Percentiles rank a stretch among this genome's conserved stretches.
Evolutionary conservation across 1,284 basidiomycete genomes (phyloP).

Genomic region (Ceratobasidium sp.): DNA sequence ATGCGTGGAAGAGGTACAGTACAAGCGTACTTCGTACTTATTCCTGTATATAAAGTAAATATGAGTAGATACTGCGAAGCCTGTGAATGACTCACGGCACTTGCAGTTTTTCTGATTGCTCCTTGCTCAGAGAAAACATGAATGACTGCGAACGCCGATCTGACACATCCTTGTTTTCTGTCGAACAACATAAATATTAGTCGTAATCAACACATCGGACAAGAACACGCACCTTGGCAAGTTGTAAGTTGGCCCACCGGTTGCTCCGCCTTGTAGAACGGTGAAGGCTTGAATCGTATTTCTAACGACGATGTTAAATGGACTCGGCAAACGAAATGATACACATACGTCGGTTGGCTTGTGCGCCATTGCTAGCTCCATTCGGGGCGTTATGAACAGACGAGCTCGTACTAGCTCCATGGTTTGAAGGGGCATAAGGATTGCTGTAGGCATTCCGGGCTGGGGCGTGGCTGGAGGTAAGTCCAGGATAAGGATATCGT

Average conservation of each 20-base stretch:
- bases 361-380: slow-evolving; percentile 3
- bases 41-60: slow-evolving; percentile 58
- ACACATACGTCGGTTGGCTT: slow-evolving; percentile 29
- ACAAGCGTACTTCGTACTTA: slow-evolving; percentile 85
- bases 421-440: slow-evolving; percentile 35
- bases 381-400: slow-evolving; percentile 4
- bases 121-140: slow-evolving; percentile 69
- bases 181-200: not conserved
- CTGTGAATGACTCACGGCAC: slow-evolving; percentile 60
- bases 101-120: slow-evolving; percentile 71
- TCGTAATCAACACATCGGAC: not conserved
- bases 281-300: slow-evolving; percentile 81
- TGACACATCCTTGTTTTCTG: slow-evolving; percentile 77
- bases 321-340: not conserved
- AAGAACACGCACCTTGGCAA: slow-evolving; percentile 70
- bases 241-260: slow-evolving; percentile 70
- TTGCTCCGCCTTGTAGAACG: slow-evolving; percentile 78
- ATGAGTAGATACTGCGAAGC: slow-evolving; percentile 24
- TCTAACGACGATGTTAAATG: slow-evolving; percentile 55
- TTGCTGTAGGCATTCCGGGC: slow-evolving; percentile 26
- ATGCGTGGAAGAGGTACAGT: slow-evolving; percentile 92
- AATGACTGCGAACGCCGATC: slow-evolving; percentile 75
- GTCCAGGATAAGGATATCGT: slow-evolving; percentile 36
- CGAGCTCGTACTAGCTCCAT: slow-evolving; percentile 28
- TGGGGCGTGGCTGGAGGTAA: slow-evolving; percentile 20